Evolutionary conservation across 371 early-diverging fungal species (phyloP).

Genomic region (Thermomucor indicae-seudaticae): DNA sequence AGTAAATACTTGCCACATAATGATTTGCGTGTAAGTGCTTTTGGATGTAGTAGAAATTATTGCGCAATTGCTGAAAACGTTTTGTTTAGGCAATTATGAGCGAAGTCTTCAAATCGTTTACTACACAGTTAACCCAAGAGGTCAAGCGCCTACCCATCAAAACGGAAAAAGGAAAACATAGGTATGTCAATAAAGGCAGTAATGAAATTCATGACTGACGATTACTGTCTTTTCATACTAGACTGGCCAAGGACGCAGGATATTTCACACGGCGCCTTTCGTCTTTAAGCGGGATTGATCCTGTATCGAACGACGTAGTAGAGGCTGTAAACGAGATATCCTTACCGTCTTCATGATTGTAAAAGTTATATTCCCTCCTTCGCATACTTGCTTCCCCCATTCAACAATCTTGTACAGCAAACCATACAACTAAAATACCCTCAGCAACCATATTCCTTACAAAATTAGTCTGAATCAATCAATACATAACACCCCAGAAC

Average conservation of each 20-base stretch:
- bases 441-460: background rate
- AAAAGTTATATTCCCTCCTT: background rate
- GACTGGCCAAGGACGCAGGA: constrained; percentile 72
- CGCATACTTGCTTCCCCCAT: background rate
- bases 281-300: constrained; percentile 64
- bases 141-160: constrained; percentile 59
- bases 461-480: no score
- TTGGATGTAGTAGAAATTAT: no score
- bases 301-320: constrained; percentile 72
- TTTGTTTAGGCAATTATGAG: constrained; percentile 53
- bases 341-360: background rate
- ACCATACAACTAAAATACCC: background rate
- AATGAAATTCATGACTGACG: background rate
- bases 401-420: background rate
- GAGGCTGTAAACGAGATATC: constrained; percentile 49
- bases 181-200: constrained; percentile 29
- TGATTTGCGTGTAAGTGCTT: constrained; percentile 64
- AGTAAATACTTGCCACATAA: constrained; percentile 71
- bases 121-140: constrained; percentile 69
- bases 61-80: no score
- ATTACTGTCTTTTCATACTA: constrained; percentile 11
- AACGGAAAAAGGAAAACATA: constrained; percentile 72
- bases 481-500: no score
- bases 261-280: constrained; percentile 65
- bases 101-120: constrained; percentile 74